These are phyloP conservation scores for Stemphylium vesicarium DNA, from an alignment of 2,329 filamentous ascomycete genomes.

Conservation along the genomic window DNA sequence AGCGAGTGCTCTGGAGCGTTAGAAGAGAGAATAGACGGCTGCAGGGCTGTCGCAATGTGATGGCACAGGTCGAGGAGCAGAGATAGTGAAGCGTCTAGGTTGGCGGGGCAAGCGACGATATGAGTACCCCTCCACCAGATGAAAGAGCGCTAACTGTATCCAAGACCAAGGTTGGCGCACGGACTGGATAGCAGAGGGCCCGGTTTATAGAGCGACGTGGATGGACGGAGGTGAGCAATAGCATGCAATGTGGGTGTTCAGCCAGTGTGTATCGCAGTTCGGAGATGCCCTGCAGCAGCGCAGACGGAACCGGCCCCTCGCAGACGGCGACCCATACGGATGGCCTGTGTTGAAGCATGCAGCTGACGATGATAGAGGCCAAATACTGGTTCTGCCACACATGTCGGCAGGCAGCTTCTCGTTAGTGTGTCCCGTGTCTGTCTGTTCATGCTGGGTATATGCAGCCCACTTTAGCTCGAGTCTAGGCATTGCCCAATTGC, in stretches of 20 bases:
- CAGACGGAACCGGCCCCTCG: slow-evolving; percentile 11
- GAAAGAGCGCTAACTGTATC: slow-evolving; percentile 39
- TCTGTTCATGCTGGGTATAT: slow-evolving; percentile 46
- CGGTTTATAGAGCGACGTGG: slow-evolving; percentile 17
- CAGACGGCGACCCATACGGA: slow-evolving; percentile 1
- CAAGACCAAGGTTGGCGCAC: slow-evolving; percentile 24
- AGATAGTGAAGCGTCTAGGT: slow-evolving; percentile 34
- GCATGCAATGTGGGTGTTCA: slow-evolving; percentile 14
- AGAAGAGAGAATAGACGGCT: slow-evolving; percentile 21
- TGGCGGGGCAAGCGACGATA: slow-evolving; percentile 41
- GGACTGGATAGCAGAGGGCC: slow-evolving; percentile 12
- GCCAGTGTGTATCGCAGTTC: slow-evolving; percentile 21
- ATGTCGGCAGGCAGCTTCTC: slow-evolving; percentile 17
- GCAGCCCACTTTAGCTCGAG: slow-evolving; percentile 32
- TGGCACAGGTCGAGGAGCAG: slow-evolving; percentile 21
- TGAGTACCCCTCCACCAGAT: slow-evolving; percentile 36
- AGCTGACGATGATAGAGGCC: slow-evolving; percentile 16
- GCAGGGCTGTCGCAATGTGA: slow-evolving; percentile 24
- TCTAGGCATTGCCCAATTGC: slow-evolving; percentile 31
- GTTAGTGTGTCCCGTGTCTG: slow-evolving; percentile 49
- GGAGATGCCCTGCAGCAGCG: slow-evolving; percentile 16
- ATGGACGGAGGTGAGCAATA: slow-evolving; percentile 11
- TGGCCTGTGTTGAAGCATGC: slow-evolving; percentile 13
- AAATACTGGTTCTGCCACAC: slow-evolving; percentile 18
- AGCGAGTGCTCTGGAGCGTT: slow-evolving; percentile 24